Evolutionary conservation across 2,329 filamentous ascomycete species (phyloP), one percentile per base, ranked within the genome.

Genomic region (Botrytis deweyae): DNA sequence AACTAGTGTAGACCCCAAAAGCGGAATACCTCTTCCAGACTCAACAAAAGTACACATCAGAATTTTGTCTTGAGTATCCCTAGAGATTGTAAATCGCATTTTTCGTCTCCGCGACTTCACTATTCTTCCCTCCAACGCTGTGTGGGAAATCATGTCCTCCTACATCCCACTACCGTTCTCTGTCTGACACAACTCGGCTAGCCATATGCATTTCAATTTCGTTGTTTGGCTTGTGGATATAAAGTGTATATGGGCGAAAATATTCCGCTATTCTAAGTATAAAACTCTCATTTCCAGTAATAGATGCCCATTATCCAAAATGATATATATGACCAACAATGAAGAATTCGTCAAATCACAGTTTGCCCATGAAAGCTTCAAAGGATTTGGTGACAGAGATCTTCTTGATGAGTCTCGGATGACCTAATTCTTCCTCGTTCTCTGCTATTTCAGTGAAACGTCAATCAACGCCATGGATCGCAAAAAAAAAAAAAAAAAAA

Each of bases 311-410:
- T 10, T 22, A 22, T 22, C 18, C 8, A 16, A 59, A 0, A 3
- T 25, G 14, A 1, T 14, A 25, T 0, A 52, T 0, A 49, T 52
- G 10, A 0, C 18, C 55, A 33, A 7, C 55, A 18, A 0, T n/a
- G 2, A 58, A 58, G 10, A 16, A 33, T 18, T 33, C 6, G 5
- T 33, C 6, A 10, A 16, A 6, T 5, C 12, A 33, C 4, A 36
- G 9, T 18, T 33, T 20, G n/a, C 16, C 14, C 7, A 59, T 9
- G n/a, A 18, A 7, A 29, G 5, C 9, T 20, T 38, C 18, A 29
- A 25, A 61, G 18, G 4, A 22, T 36, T 38, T 38, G 9, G 22
- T 40, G 6, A 40, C 2, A 4, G 22, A 0, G 9, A 42, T 63
- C 16, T 63, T 0, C 61, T n/a, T 8, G 36, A 62, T 16, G 1